Conservation (phyloP, 345 rosid genomes). For the Salix viminalis region DNA sequence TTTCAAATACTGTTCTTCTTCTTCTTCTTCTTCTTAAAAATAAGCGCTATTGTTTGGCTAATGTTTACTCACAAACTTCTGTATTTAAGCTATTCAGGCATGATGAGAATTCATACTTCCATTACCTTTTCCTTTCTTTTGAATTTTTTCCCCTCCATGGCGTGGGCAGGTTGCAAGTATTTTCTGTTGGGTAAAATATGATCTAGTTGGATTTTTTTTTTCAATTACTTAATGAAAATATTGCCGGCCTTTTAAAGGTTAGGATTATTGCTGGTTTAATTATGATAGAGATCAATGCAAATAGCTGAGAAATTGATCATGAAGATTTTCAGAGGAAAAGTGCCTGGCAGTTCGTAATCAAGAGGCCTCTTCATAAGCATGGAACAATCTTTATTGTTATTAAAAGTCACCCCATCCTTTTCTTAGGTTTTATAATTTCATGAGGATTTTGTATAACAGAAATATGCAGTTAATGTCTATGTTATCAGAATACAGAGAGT, state of each 20-base stretch:
- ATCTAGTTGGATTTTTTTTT: not conserved
- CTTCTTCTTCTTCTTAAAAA: not conserved
- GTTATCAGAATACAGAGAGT: not conserved
- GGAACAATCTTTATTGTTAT: not conserved
- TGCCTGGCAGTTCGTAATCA: not conserved
- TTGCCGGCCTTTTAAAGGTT: not conserved
- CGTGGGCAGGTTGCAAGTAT: not conserved
- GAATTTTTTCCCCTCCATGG: not conserved
- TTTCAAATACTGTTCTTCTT: not conserved
- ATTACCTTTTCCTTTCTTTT: not conserved
- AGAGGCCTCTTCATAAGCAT: not conserved
- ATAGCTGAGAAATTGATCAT: not conserved
- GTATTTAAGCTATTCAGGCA: not conserved
- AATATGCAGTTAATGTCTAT: not conserved
- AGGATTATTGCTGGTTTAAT: not conserved
- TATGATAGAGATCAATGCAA: not conserved
- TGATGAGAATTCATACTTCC: not conserved
- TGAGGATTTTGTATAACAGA: not conserved
- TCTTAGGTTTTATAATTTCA: not conserved
- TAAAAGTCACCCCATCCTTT: not conserved
- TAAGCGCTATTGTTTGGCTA: not conserved
- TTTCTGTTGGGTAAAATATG: not conserved
- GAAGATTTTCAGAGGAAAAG: not conserved
- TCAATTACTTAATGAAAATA: not conserved
- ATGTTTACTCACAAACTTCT: not conserved